phyloP scores from a whole-genome alignment of 2,329 filamentous ascomycete species.

The Epichloe scottii region DNA sequence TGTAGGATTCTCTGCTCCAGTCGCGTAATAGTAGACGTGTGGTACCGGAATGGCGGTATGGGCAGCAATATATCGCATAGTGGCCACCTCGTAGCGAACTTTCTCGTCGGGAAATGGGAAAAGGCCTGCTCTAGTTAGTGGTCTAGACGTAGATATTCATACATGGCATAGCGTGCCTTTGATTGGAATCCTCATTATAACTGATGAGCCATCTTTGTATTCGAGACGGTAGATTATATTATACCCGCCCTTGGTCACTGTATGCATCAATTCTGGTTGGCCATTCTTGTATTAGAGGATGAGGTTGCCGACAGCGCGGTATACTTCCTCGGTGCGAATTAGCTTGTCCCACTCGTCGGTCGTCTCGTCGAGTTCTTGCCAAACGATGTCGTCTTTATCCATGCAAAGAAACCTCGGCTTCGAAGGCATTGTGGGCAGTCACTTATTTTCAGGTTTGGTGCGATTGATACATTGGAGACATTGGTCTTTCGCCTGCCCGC shows the following conservation, averaged over 20 bases:
- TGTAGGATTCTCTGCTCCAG: slow-evolving; percentile 18
- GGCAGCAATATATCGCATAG: slow-evolving; percentile 19
- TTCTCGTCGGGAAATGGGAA: slow-evolving; percentile 21
- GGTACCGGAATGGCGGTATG: slow-evolving; percentile 24
- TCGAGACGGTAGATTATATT: slow-evolving; percentile 2
- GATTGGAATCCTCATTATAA: background rate
- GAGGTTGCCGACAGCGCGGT: too few species aligned
- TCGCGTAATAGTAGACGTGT: slow-evolving; percentile 18
- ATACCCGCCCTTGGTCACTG: background rate
- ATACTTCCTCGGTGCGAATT: too few species aligned
- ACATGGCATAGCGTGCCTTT: background rate
- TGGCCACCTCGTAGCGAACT: slow-evolving; percentile 21
- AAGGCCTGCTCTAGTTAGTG: slow-evolving; percentile 5
- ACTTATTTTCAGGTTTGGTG: too few species aligned
- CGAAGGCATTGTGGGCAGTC: too few species aligned
- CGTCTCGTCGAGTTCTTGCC: too few species aligned
- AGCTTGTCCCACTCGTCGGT: too few species aligned
- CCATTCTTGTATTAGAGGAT: too few species aligned
- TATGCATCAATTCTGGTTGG: too few species aligned
- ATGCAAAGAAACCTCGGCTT: too few species aligned
- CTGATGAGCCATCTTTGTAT: slow-evolving; percentile 1
- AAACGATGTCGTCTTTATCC: too few species aligned
- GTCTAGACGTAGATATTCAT: slow-evolving; percentile 22
- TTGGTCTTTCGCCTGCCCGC: too few species aligned
- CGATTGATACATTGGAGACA: too few species aligned